Evolutionary conservation across 192 early-diverging fungal genomes (phyloP), one percentile per base, ranked within the genome.

Genomic region (Podila clonocystis): DNA sequence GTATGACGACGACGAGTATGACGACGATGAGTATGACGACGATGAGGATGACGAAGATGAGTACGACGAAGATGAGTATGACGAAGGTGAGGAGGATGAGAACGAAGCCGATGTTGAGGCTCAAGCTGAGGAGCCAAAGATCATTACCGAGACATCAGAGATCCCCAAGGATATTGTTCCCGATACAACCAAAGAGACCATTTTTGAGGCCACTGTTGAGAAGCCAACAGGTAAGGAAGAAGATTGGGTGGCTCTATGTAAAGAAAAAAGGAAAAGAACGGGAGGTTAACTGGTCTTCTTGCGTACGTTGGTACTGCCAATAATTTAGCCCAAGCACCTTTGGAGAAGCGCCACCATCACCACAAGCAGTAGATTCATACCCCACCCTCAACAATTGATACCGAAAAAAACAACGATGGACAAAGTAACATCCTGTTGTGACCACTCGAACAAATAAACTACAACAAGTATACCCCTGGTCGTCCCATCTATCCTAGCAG

Each of bases 311-410:
- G 24, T 9, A 38, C 24, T 65, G 17, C 4, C 45, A 11, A 19
- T n/a, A 22, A 15, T 50, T 9, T 65, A 65, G 63, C 41, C 29
- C 49, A 50, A 13, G 30, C 9, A 5, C 59, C 60, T 11, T 5
- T 55, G 17, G 17, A 5, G 24, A 70, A 70, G 68, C 60, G 60
- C 58, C 68, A 70, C 24, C 68, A 70, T 45, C 68, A 70, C 48
- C 68, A 70, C 49, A 3, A 24, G 20, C 1, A 70, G 68, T 50
- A 55, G 68, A 26, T 17, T 29, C 57, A 69, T 24, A 31, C 15
- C 15, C 15, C 52, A 20, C 4, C 52, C 8, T 24, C 20, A 55
- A 26, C 52, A 55, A n/a, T 12, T 24, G 24, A 22, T n/a, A 17
- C 17, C 24, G 2, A 36, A 11, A 11, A 36, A 11, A 36, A 36